phyloP scores from a whole-genome alignment of 805 yeast species.

The Starmerella vaccinii region DNA sequence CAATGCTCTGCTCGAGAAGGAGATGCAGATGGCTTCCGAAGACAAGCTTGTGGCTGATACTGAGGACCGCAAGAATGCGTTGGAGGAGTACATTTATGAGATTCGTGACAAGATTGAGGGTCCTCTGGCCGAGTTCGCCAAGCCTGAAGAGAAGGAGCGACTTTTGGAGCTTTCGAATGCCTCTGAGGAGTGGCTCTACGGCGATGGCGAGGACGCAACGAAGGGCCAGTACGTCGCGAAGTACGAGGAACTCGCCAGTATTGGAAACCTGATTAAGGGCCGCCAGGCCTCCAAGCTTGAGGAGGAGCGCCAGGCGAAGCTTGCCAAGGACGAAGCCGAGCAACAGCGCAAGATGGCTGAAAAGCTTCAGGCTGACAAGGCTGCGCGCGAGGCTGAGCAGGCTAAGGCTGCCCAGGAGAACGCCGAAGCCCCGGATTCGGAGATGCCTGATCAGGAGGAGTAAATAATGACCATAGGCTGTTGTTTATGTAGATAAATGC shows the following conservation, averaged over 20 bases:
- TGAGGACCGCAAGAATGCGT: slow-evolving; percentile 95
- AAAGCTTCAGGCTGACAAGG: slow-evolving; percentile 70
- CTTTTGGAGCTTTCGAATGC: slow-evolving; percentile 61
- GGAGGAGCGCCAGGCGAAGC: slow-evolving; percentile 82
- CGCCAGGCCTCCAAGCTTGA: slow-evolving; percentile 90
- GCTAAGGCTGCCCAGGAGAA: slow-evolving; percentile 31
- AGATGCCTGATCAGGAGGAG: slow-evolving; percentile 20
- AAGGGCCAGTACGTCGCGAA: slow-evolving; percentile 96
- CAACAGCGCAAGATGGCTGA: slow-evolving; percentile 76
- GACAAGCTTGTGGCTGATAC: slow-evolving; percentile 97
- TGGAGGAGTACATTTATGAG: slow-evolving; percentile 97
- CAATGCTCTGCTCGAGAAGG: slow-evolving; percentile 64
- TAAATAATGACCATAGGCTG: neutral
- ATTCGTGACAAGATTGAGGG: slow-evolving; percentile 95
- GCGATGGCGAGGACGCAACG: slow-evolving; percentile 90
- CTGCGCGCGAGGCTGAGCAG: slow-evolving; percentile 38
- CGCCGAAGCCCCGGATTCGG: slow-evolving; percentile 23
- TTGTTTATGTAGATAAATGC: neutral
- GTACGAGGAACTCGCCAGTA: slow-evolving; percentile 90
- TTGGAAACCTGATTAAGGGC: slow-evolving; percentile 92
- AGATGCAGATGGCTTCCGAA: slow-evolving; percentile 70
- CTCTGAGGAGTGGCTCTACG: slow-evolving; percentile 98
- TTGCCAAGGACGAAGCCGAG: slow-evolving; percentile 78
- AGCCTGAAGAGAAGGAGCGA: slow-evolving; percentile 78
- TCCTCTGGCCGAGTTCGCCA: slow-evolving; percentile 75